These are phyloP conservation scores for Alternaria angustiovoidea DNA, from an alignment of 2,329 filamentous ascomycete genomes.

Conservation along the genomic window DNA sequence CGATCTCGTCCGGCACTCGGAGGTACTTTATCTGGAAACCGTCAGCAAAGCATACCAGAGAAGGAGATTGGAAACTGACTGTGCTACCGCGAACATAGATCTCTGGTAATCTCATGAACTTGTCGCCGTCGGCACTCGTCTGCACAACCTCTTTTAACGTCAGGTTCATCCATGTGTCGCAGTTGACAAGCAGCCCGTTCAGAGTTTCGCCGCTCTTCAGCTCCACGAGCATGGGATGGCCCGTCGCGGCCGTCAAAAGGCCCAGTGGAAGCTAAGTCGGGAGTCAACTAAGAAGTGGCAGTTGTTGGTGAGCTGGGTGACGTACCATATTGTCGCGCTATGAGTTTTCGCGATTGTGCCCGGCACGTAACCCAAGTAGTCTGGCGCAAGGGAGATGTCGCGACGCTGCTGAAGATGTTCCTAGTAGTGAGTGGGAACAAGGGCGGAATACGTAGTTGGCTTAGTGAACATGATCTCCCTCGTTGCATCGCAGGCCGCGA, in stretches of 20 bases:
- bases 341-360: neutral
- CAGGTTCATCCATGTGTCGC: conserved; percentile 99
- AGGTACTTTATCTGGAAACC: conserved; percentile 89
- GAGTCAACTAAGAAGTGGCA: conserved; percentile 18
- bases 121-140: conserved; percentile 93
- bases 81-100: conserved; percentile 98
- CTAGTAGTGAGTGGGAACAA: neutral
- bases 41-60: neutral
- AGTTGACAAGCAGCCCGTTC: conserved; percentile 93
- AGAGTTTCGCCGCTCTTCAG: conserved; percentile 97
- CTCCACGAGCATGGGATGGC: conserved; percentile 97
- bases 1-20: conserved; percentile 93
- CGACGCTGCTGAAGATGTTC: neutral
- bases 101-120: conserved; percentile 89
- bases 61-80: conserved; percentile 63
- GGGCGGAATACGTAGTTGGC: conserved; percentile 1
- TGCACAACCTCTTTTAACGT: conserved; percentile 97
- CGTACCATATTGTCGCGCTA: conserved; percentile 34
- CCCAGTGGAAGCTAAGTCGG: conserved; percentile 68
- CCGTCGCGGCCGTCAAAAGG: conserved; percentile 92
- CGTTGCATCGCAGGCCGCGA: conserved; percentile 10
- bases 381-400: neutral
- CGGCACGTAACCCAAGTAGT: neutral
- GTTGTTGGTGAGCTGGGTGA: conserved; percentile 12
- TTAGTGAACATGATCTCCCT: conserved; percentile 1